These are phyloP conservation scores for Yamagishiella unicocca DNA, from an alignment of 139 green algal genomes.

Conservation along the genomic window DNA sequence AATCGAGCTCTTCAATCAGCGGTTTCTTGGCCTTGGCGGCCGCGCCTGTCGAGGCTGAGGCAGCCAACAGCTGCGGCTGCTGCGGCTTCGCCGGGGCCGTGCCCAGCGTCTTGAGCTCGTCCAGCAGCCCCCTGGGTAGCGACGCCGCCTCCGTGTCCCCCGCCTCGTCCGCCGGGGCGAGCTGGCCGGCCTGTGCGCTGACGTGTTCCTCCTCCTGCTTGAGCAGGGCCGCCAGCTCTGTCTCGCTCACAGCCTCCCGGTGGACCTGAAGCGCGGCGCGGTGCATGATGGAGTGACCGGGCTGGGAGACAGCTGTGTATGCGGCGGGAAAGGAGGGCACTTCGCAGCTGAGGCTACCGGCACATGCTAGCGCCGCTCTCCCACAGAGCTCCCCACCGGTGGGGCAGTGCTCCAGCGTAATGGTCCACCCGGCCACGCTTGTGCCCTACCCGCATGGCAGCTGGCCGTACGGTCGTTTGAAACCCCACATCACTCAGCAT, in stretches of 20 bases:
- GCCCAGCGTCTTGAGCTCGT: background rate
- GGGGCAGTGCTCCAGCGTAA: too few relatives aligned
- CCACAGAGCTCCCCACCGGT: too few relatives aligned
- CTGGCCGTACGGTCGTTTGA: too few relatives aligned
- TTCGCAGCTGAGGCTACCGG: too few relatives aligned
- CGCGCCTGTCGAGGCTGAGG: background rate
- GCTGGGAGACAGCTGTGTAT: too few relatives aligned
- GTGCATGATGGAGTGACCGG: too few relatives aligned
- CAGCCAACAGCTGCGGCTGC: background rate
- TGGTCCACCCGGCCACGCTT: too few relatives aligned
- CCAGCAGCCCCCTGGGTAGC: constrained; percentile 3
- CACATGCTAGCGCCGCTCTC: too few relatives aligned
- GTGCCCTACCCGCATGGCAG: too few relatives aligned
- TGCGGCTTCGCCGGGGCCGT: background rate
- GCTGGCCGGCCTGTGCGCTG: background rate
- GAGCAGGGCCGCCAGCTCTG: background rate
- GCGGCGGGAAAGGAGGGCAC: too few relatives aligned
- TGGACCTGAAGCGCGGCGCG: constrained; percentile 25
- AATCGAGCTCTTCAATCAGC: constrained; percentile 41
- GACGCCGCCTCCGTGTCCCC: background rate
- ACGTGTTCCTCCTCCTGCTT: background rate
- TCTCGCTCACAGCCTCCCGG: background rate
- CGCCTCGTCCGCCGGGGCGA: background rate
- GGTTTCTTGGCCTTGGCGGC: background rate
- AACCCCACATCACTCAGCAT: too few relatives aligned